Base-by-base conservation (phyloP, 192 early-diverging fungal genomes). In the Entomortierella beljakovae region DNA sequence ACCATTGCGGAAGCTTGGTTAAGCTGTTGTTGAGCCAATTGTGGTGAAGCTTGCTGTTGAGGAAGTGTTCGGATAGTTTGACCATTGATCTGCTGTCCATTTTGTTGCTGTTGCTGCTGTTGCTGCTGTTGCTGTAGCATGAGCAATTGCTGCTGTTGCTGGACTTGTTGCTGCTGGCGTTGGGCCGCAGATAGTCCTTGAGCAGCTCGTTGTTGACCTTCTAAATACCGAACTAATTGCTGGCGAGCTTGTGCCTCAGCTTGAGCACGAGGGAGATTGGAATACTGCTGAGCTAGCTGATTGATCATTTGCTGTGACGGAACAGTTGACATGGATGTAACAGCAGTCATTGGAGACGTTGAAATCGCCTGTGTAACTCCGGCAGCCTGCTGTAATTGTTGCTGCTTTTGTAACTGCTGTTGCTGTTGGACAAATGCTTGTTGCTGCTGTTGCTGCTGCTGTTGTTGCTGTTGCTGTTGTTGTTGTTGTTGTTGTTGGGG, bases 181-280 rank as follows among this genome's bases (percentile, higher is more conserved):
- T 57, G 80, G 10, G 42, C 68, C 15, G 38, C 40, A 43, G 37
- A 32, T 7, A 63, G 37, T 0, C 35, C 65, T 10, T 61, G 64
- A 8, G 46, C 53, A 29, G 61, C 62, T 46, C 81, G 59, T 61
- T 82, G 74, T 70, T 81, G 48, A 42, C 69, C 48, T 65, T 76
- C 56, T 70, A 84, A 57, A 80, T 82, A 68, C 69, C 82, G 42
- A 63, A 71, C 32, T 55, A 87, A 23, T 51, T 75, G 64, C 69
- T 83, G 43, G 33, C 81, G 48, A 53, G 70, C 64, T 70, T 84
- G 65, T 1, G 67, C 61, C 50, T 79, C 75, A 3, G 75, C 75
- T 28, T 79, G 75, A 22, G 11, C 35, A 16, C 67, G 75, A 10
- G 75, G 75, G 20, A 79, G 50, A 26, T 70, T 62, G 0, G 75